Evolutionary conservation across 176 grass and related monocot species (phyloP).

Genomic region (Carex cristatella): DNA sequence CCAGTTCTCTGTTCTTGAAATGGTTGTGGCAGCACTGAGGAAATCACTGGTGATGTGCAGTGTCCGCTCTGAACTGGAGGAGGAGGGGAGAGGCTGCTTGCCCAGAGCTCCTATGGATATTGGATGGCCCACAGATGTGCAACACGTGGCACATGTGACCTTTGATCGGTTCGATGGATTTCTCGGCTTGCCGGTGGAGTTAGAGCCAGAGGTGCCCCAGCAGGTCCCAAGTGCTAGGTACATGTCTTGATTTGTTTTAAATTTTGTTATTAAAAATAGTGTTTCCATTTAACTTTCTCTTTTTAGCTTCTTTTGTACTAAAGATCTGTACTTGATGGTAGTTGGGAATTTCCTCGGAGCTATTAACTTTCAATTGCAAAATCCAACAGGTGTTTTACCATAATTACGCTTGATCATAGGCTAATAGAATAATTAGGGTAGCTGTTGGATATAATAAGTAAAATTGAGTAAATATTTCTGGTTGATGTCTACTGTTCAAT

Average conservation of each 20-base stretch:
- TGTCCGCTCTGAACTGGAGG: slow-evolving; percentile 35
- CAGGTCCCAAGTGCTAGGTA: slow-evolving; percentile 80
- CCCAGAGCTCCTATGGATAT: slow-evolving; percentile 54
- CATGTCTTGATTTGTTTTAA: not conserved
- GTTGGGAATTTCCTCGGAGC: slow-evolving; percentile 14
- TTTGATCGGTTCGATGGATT: slow-evolving; percentile 93
- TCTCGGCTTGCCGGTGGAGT: slow-evolving; percentile 80
- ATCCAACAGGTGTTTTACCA: slow-evolving; percentile 8
- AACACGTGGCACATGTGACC: slow-evolving; percentile 81
- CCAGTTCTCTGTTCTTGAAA: slow-evolving; percentile 60
- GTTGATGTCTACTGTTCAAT: not conserved
- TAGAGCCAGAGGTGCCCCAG: slow-evolving; percentile 54
- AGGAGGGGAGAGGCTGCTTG: slow-evolving; percentile 16
- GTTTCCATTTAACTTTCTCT: not conserved
- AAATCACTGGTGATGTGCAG: slow-evolving; percentile 93
- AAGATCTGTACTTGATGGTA: slow-evolving; percentile 14
- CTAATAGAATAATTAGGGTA: not conserved
- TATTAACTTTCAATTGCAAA: not conserved
- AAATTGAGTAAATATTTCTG: not conserved
- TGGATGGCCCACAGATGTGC: slow-evolving; percentile 80
- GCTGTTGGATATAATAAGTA: not conserved
- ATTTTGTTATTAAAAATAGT: not conserved
- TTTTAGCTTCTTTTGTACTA: not conserved
- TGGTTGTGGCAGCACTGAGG: slow-evolving; percentile 60
- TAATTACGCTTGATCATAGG: slow-evolving; percentile 2